Evolutionary conservation across 2,329 filamentous ascomycete species (phyloP).

Genomic region (Aspergillus sp.): DNA sequence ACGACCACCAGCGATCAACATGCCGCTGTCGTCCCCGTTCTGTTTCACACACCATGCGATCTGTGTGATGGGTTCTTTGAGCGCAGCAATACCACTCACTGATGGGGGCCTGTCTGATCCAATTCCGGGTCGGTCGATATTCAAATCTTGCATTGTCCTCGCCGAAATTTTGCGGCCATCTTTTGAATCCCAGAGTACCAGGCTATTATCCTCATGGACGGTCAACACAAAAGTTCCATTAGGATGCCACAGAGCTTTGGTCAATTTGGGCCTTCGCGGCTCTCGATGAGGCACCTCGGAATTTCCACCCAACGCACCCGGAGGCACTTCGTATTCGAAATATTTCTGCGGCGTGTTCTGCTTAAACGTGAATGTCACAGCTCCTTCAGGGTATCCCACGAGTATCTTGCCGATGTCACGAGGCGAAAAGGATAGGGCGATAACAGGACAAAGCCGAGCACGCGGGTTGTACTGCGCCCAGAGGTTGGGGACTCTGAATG

Average conservation of each 20-base stretch:
- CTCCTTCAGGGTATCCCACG: conserved; percentile 84
- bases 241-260: conserved; percentile 87
- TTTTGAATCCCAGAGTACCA: conserved; percentile 91
- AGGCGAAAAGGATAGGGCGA: conserved; percentile 79
- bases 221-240: conserved; percentile 85
- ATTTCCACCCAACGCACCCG: conserved; percentile 74
- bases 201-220: conserved; percentile 79
- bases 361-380: conserved; percentile 90
- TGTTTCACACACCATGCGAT: conserved; percentile 91
- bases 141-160: conserved; percentile 66
- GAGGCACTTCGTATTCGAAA: conserved; percentile 75
- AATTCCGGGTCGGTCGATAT: conserved; percentile 62
- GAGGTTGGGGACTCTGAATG: conserved; percentile 78
- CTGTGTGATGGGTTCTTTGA: conserved; percentile 68
- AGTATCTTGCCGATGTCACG: conserved; percentile 86
- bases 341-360: conserved; percentile 71
- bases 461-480: conserved; percentile 70
- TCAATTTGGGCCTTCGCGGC: conserved; percentile 64
- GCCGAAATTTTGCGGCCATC: conserved; percentile 80
- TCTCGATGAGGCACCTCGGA: conserved; percentile 56
- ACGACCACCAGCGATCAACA: conserved; percentile 78
- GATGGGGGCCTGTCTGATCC: conserved; percentile 36
- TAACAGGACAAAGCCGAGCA: conserved; percentile 57
- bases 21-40: conserved; percentile 86
- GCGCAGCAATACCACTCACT: conserved; percentile 46